Conservation (phyloP, 2,329 filamentous ascomycete genomes). For the Trichoderma sp. region DNA sequence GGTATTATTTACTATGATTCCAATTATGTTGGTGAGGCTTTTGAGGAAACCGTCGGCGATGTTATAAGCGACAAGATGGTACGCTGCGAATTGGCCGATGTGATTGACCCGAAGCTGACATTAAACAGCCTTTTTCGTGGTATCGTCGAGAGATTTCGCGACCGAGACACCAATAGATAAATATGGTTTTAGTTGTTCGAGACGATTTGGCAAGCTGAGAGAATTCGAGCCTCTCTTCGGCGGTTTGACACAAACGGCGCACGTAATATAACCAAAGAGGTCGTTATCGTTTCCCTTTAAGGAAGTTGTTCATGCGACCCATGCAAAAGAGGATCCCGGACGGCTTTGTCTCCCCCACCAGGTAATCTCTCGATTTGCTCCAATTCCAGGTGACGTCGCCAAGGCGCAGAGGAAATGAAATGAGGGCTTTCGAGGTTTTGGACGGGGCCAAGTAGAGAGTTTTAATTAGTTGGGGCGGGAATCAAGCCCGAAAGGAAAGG, state of each 20-base stretch:
- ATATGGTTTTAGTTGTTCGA: not conserved
- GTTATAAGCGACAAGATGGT: not conserved
- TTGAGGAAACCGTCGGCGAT: not conserved
- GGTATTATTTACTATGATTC: not conserved
- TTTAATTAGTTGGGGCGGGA: not conserved
- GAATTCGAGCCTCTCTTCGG: not conserved
- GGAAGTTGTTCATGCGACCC: constrained; percentile 22
- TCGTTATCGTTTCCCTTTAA: constrained; percentile 19
- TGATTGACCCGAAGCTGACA: not conserved
- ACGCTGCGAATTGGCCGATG: not conserved
- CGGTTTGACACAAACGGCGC: not conserved
- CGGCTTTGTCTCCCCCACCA: constrained; percentile 8
- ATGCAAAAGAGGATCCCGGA: constrained; percentile 6
- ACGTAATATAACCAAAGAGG: constrained; percentile 9
- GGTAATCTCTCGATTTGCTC: constrained; percentile 17
- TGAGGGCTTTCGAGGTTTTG: not conserved
- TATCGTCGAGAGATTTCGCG: not conserved
- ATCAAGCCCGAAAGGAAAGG: no score
- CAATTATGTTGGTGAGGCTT: not conserved
- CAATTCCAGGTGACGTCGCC: constrained; percentile 12
- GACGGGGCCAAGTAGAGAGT: not conserved
- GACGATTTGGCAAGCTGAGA: constrained; percentile 1
- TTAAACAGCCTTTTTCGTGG: not conserved
- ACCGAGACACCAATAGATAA: no score
- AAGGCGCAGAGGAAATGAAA: not conserved